Evolutionary conservation across 805 yeast genomes (phyloP).

Genomic region (Scheffersomyces stipitis): DNA sequence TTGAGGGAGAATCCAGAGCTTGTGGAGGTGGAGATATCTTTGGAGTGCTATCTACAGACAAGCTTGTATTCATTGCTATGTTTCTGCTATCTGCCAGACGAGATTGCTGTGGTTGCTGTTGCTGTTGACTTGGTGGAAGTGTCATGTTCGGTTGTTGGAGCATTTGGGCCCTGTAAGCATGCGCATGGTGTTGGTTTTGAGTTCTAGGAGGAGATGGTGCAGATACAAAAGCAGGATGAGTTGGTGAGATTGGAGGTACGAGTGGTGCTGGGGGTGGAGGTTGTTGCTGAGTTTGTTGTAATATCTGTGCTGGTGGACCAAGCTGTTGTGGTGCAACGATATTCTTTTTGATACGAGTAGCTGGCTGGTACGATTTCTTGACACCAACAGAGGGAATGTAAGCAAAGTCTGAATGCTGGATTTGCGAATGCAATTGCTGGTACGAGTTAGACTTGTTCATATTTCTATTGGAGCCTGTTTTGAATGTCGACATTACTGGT

Average conservation of each 20-base stretch:
- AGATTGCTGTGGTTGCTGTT: background rate
- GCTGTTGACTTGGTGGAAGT: background rate
- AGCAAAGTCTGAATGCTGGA: constrained; percentile 32
- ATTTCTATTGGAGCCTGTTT: constrained; percentile 37
- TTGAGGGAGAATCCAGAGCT: constrained; percentile 2
- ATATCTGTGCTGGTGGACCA: constrained; percentile 1
- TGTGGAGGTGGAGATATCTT: background rate
- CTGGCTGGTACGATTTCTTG: constrained; percentile 32
- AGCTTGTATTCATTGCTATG: no score
- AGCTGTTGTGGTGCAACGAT: constrained; percentile 1
- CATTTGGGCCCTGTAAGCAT: constrained; percentile 2
- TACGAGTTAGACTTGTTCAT: constrained; percentile 36
- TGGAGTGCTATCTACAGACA: no score
- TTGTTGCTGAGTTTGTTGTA: constrained; percentile 1
- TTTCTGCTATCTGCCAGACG: no score
- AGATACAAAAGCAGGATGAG: no score
- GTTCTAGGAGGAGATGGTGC: no score
- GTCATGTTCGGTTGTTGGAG: no score
- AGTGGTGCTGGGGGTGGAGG: constrained; percentile 4
- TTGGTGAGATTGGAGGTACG: no score
- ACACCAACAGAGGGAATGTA: constrained; percentile 32
- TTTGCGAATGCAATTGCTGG: constrained; percentile 40
- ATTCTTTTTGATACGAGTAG: constrained; percentile 33
- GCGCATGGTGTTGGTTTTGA: no score
- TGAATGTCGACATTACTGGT: constrained; percentile 21